Conservation (phyloP, 495 filamentous ascomycete species). For the Trichoderma gamsii region DNA sequence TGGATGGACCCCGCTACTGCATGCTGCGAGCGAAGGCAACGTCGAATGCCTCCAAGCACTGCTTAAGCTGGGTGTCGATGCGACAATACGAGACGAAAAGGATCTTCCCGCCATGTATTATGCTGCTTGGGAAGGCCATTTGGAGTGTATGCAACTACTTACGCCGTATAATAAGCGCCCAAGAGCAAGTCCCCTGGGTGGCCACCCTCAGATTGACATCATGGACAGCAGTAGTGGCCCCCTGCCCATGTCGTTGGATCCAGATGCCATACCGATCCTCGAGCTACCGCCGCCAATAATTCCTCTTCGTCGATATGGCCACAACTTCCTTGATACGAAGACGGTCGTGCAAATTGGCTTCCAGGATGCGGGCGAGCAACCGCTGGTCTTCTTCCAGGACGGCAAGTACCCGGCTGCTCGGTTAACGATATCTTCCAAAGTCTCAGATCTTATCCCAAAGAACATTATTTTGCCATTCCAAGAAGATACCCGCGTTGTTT, state of each 20-base stretch:
- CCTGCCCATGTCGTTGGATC: constrained; percentile 62
- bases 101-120: constrained; percentile 94
- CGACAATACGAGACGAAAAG: constrained; percentile 81
- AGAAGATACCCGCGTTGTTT: constrained; percentile 84
- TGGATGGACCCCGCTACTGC: constrained; percentile 93
- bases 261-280: constrained; percentile 85
- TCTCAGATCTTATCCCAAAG: constrained; percentile 90
- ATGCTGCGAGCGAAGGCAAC: constrained; percentile 94
- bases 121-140: constrained; percentile 94
- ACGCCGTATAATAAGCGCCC: constrained; percentile 46
- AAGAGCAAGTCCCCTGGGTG: constrained; percentile 25
- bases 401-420: constrained; percentile 93
- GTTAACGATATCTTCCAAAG: constrained; percentile 91
- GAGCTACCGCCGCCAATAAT: constrained; percentile 94
- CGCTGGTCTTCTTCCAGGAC: constrained; percentile 86
- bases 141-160: constrained; percentile 88
- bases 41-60: constrained; percentile 77
- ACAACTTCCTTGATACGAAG: constrained; percentile 97
- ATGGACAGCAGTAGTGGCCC: constrained; percentile 46
- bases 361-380: constrained; percentile 59
- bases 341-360: constrained; percentile 89
- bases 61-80: constrained; percentile 66
- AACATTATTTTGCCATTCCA: constrained; percentile 93
- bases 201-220: constrained; percentile 28
- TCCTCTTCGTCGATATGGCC: constrained; percentile 85